Base-by-base conservation (phyloP, 495 filamentous ascomycete genomes). In the Talaromyces ruber region DNA sequence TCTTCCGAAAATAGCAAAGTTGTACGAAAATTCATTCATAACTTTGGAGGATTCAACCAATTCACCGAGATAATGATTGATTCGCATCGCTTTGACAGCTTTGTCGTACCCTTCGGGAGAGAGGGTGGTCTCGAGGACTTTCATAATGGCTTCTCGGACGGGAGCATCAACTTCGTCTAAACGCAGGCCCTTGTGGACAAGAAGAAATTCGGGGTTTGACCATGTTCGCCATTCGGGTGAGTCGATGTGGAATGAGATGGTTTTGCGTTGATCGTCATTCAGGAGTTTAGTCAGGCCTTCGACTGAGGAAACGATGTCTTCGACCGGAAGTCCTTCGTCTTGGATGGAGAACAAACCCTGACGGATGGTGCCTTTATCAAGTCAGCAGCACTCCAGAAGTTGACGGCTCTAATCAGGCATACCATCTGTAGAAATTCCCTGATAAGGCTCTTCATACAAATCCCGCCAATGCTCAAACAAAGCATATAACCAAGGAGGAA, bases 11-110 rank as follows among this genome's bases (percentile, higher is more conserved):
- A 91, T 72, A 39, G 77, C 77, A 69, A 91, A 87, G 74, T 91
- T 90, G 78, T 91, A 92, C 51, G 82, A 86, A 73, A 83, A 78
- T 68, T 88, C 82, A 74, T 90, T 91, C 77, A 88, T 85, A 30
- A 92, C 81, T 16, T 70, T 69, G 0, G 80, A 78, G 5, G 83
- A 81, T 30, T 80, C 66, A 29, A 86, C 83, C 7, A 92, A 76
- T 53, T 88, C 80, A 62, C 88, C 89, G 3, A 92, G 81, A 77
- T 91, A 92, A 64, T 85, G 84, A 74, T 92, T 92, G 71, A 88
- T 88, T 67, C 84, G 83, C 84, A 90, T 90, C 6, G 86, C 86
- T 18, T 70, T 79, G 37, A 85, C 67, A 61, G 87, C 87, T 65
- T 91, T 91, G 29, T 78, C 74, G 74, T 91, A 92, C 43, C 89